Base-by-base conservation (phyloP, 805 yeast genomes). In the Yamadazyma scolyti region DNA sequence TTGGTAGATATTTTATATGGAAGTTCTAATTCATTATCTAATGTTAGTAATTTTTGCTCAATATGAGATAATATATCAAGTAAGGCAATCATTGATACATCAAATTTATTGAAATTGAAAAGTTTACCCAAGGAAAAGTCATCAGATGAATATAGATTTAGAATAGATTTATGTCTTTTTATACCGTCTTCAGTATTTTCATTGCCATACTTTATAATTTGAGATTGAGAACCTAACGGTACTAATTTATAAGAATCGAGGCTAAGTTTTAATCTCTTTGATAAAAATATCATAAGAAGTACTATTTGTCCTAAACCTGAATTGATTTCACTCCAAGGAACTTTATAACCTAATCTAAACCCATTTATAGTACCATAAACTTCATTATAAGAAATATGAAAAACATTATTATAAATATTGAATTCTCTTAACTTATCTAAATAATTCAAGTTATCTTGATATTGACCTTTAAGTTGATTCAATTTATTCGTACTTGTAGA, bases 261-360 rank as follows among this genome's bases (percentile, higher is more conserved):
- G 19, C 67, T 66, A 16, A 86, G 53, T 6, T 73, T 65, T 18
- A 87, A 62, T 25, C 79, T 65, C 9, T 74, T 61, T 1, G 74
- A 56, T 3, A 88, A 68, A 1, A 90, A 84, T 1, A 80, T 69
- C 18, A 89, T 51, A 12, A 90, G 56, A 9, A 87, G 58, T 2
- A 85, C 73, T 2, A 89, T 61, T 43, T 89, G 96, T 0, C 97
- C 97, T 46, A 89, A 58, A 0, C 95, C 96, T 2, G 94, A 93
- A 50, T 88, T 89, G 25, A 87, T 80, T 46, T 89, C 97, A 33
- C 85, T 76, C 95, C 95, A 87, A 2, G 94, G 82, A 0, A 89
- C 84, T 37, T 69, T 73, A 31, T 62, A 56, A 0, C 97, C 97
- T n/a, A 90, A 53, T 34, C 96, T 59, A 16, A 86, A 65, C 0